Base-by-base conservation (phyloP, 306 rosid genomes). In the Rosa persica region DNA sequence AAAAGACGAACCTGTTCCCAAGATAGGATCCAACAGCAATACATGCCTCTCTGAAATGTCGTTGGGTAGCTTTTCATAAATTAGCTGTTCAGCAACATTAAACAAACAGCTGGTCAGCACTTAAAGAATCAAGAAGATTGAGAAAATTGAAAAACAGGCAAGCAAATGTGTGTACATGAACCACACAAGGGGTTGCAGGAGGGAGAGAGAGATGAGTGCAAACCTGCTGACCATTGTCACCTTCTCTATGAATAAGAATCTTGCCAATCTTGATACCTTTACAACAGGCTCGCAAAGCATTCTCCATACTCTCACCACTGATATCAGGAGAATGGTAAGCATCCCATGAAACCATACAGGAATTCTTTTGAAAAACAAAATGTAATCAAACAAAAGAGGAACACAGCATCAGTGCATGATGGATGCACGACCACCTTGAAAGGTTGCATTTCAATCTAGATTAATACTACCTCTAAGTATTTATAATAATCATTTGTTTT, bases 261-360 rank as follows among this genome's bases (percentile, higher is more conserved):
- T 96, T 96, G 77, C 99, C 99, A 78, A 96, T 96, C 88, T 96
- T 96, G 87, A 96, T 96, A 49, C 98, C 99, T 87, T 93, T 93
- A 87, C 99, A 96, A 82, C 99, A 96, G 72, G 99, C 99, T 77
- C 99, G 86, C 79, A 96, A 81, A 79, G 99, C 99, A 85, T 96
- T 96, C 85, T 96, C 99, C 99, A 96, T 96, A 78, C 99, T 96
- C 89, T 96, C 99, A 62, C 99, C 99, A 73, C 99, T 96, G 88
- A 34, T 6, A 57, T 34, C 48, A 48, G 47, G 60, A 73, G 52
- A 74, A 84, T 48, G 77, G 83, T 74, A 43, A 54, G 20, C 51
- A 60, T 19, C 67, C 54, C 61, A 70, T 51, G 19, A 7, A 61
- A 67, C 81, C 44, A 72, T 55, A 78, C 4, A 76, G 61, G 11